phyloP scores from a whole-genome alignment of 768 basidiomycete species.

The Panaeolus papilionaceus region DNA sequence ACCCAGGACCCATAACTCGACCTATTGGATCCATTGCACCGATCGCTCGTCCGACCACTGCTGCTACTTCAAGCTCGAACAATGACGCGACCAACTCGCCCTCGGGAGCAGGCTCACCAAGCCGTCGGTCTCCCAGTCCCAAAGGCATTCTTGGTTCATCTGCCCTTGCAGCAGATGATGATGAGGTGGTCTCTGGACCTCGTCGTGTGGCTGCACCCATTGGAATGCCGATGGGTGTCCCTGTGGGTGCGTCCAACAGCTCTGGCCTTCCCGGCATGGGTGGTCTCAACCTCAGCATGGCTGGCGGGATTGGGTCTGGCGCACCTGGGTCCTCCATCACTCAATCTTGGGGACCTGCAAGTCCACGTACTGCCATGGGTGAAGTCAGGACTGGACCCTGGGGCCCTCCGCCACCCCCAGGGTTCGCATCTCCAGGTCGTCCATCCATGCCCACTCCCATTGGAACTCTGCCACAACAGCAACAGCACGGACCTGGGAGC shows the following conservation, averaged over 20 bases:
- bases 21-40: conserved; percentile 58
- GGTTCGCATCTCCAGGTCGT: conserved; percentile 17
- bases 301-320: conserved; percentile 28
- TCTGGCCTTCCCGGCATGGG: conserved; percentile 8
- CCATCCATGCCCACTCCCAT: conserved; percentile 30
- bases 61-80: conserved; percentile 20
- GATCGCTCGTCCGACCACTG: conserved; percentile 66
- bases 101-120: conserved; percentile 67
- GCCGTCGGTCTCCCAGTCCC: conserved; percentile 53
- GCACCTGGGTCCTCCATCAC: conserved; percentile 42
- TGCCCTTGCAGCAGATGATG: conserved; percentile 79
- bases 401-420: conserved; percentile 13
- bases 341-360: conserved; percentile 56
- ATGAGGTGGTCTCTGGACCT: conserved; percentile 70
- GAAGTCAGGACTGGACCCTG: conserved; percentile 7
- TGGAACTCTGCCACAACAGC: conserved; percentile 20
- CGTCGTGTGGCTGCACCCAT: conserved; percentile 42
- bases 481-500: neutral
- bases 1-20: conserved; percentile 66
- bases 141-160: conserved; percentile 80
- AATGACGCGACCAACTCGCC: conserved; percentile 51
- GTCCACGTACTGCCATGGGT: conserved; percentile 45
- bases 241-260: conserved; percentile 7
- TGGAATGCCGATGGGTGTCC: conserved; percentile 26
- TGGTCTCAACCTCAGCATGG: conserved; percentile 17